A percentile compares a stretch with the other conserved stretches of the same genome.
Evolutionary conservation across 306 rosid species (phyloP).

Genomic region (Vicia sativa): DNA sequence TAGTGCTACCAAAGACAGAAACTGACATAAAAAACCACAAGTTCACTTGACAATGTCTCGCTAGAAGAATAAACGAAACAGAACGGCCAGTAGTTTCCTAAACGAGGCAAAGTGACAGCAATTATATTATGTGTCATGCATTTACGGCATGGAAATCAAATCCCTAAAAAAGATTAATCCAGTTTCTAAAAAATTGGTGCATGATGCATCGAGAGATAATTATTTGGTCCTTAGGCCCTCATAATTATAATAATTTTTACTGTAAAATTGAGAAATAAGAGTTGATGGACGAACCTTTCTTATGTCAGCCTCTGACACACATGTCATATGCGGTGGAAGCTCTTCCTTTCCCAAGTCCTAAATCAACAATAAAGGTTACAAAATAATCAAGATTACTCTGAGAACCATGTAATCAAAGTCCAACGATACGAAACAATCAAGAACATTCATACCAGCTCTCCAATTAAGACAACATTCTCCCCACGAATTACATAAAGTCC

Average conservation of each 20-base stretch:
- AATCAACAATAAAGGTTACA: slow-evolving; percentile 21
- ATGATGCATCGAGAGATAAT: slow-evolving; percentile 10
- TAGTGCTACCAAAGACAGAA: slow-evolving; percentile 8
- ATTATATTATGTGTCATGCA: background rate
- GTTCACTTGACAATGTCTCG: slow-evolving; percentile 9
- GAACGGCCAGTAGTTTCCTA: background rate
- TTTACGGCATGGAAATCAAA: background rate
- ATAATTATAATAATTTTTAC: background rate
- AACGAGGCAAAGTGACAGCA: background rate
- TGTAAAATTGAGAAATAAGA: slow-evolving; percentile 18
- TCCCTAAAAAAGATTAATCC: background rate
- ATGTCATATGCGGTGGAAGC: slow-evolving; percentile 85
- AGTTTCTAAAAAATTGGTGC: background rate
- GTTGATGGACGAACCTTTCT: slow-evolving; percentile 57
- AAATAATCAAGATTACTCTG: slow-evolving; percentile 18
- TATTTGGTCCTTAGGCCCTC: background rate
- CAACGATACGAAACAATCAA: slow-evolving; percentile 22
- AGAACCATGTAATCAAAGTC: background rate
- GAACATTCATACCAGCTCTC: slow-evolving; percentile 76
- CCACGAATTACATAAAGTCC: slow-evolving; percentile 90
- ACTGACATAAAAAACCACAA: slow-evolving; percentile 3
- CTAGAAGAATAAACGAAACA: background rate
- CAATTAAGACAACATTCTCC: slow-evolving; percentile 90
- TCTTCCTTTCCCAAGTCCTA: slow-evolving; percentile 87
- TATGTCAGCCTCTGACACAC: slow-evolving; percentile 73